These are phyloP conservation scores for Colletotrichum kahawae DNA, from an alignment of 2,329 filamentous ascomycete genomes.

Conservation along the genomic window DNA sequence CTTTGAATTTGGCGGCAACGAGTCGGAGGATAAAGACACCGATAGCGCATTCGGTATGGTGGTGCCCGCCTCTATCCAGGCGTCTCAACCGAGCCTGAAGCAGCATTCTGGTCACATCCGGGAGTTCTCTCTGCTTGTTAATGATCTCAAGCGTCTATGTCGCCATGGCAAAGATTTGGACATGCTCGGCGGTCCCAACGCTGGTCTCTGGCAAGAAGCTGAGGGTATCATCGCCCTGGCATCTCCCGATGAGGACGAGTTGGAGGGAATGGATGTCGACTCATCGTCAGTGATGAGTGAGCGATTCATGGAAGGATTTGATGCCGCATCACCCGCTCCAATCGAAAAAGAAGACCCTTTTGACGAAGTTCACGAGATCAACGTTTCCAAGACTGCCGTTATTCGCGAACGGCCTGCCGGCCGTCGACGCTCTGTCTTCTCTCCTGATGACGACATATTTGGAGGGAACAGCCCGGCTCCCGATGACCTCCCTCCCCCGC, in stretches of 20 bases:
- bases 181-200: slow-evolving; percentile 64
- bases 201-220: slow-evolving; percentile 76
- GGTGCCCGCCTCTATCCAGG: slow-evolving; percentile 81
- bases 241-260: slow-evolving; percentile 67
- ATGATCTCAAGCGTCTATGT: slow-evolving; percentile 80
- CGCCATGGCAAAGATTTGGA: slow-evolving; percentile 72
- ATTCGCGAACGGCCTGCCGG: slow-evolving; percentile 58
- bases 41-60: slow-evolving; percentile 59
- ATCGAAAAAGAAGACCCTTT: slow-evolving; percentile 50
- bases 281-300: slow-evolving; percentile 46
- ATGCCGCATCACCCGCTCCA: slow-evolving; percentile 37
- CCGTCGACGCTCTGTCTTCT: slow-evolving; percentile 66
- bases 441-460: slow-evolving; percentile 71
- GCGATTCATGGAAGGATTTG: slow-evolving; percentile 52
- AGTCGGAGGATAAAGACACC: slow-evolving; percentile 40
- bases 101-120: slow-evolving; percentile 84
- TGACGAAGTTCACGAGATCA: slow-evolving; percentile 42
- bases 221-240: slow-evolving; percentile 89
- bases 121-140: slow-evolving; percentile 81
- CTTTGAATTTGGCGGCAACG: slow-evolving; percentile 73
- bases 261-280: slow-evolving; percentile 41
- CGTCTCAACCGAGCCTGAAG: slow-evolving; percentile 81
- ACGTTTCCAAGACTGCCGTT: slow-evolving; percentile 55
- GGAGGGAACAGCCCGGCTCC: slow-evolving; percentile 53
- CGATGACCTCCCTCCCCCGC: slow-evolving; percentile 43